phyloP scores from a whole-genome alignment of 2,329 filamentous ascomycete genomes.

The Claviceps monticola region DNA sequence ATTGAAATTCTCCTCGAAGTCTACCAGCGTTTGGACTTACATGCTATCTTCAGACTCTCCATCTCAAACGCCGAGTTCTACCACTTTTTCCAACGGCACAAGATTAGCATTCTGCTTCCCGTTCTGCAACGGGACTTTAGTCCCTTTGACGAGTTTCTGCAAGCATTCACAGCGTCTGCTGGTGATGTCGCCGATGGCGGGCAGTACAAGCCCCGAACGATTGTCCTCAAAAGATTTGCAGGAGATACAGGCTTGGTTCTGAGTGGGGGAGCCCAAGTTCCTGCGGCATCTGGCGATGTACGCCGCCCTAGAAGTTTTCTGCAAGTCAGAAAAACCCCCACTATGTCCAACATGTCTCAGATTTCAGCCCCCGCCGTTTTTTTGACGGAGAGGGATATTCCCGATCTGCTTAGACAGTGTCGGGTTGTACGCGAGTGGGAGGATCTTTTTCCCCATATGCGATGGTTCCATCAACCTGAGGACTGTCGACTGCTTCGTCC shows the following conservation, averaged over 20 bases:
- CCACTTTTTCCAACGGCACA: slow-evolving; percentile 27
- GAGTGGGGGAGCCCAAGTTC: background rate
- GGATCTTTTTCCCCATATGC: slow-evolving; percentile 27
- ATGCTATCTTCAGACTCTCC: slow-evolving; percentile 26
- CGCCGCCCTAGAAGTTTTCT: slow-evolving; percentile 8
- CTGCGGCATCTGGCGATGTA: background rate
- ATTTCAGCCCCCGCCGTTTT: slow-evolving; percentile 10
- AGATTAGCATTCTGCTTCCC: slow-evolving; percentile 26
- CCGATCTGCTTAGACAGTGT: slow-evolving; percentile 20
- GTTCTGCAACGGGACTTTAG: slow-evolving; percentile 28
- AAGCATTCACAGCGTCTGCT: slow-evolving; percentile 29
- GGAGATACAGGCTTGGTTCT: slow-evolving; percentile 19
- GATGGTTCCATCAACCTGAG: slow-evolving; percentile 32
- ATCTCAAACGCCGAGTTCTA: slow-evolving; percentile 23
- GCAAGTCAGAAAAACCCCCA: slow-evolving; percentile 8
- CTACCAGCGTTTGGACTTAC: slow-evolving; percentile 29
- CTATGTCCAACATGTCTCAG: background rate
- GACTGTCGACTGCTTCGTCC: slow-evolving; percentile 29
- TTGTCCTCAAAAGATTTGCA: slow-evolving; percentile 24
- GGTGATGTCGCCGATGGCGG: slow-evolving; percentile 21
- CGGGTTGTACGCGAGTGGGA: slow-evolving; percentile 25
- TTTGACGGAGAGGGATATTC: slow-evolving; percentile 20
- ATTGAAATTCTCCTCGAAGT: slow-evolving; percentile 35
- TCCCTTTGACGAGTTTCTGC: slow-evolving; percentile 32
- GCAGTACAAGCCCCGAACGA: slow-evolving; percentile 23